These are phyloP conservation scores for Wickerhamomyces sp. DNA, from an alignment of 1,139 yeast species.

Conservation along the genomic window DNA sequence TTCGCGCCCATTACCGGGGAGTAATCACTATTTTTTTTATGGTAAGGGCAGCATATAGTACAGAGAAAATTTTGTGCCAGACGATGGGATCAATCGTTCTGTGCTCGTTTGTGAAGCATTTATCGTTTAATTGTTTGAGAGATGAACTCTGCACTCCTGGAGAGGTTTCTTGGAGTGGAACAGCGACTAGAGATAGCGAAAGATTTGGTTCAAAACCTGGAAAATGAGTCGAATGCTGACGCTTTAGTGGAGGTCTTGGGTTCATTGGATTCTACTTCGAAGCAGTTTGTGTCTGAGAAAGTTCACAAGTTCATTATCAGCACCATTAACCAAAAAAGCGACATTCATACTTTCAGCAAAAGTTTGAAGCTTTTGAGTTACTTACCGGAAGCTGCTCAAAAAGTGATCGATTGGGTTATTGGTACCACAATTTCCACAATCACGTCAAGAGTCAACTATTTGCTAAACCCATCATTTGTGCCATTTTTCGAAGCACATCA, in stretches of 20 bases:
- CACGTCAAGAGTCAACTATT: too few species aligned
- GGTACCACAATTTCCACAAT: too few species aligned
- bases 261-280: constrained; percentile 3
- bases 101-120: too few species aligned
- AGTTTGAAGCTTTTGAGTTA: too few species aligned
- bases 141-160: constrained; percentile 4
- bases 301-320: constrained; percentile 1
- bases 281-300: constrained; percentile 5
- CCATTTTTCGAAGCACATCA: too few species aligned
- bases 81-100: too few species aligned
- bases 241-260: constrained; percentile 12
- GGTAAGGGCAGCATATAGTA: too few species aligned
- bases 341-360: background rate
- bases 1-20: too few species aligned
- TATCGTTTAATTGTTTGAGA: too few species aligned
- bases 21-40: too few species aligned
- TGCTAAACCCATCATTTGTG: too few species aligned
- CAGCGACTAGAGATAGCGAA: constrained; percentile 7
- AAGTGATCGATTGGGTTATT: constrained; percentile 7
- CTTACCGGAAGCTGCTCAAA: constrained; percentile 6
- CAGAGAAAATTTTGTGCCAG: too few species aligned
- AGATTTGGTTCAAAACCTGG: constrained; percentile 8
- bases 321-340: background rate
- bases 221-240: constrained; percentile 3
- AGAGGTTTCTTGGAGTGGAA: constrained; percentile 7